phyloP scores from a whole-genome alignment of 768 basidiomycete genomes.

The Tricholoma hemisulphureum region DNA sequence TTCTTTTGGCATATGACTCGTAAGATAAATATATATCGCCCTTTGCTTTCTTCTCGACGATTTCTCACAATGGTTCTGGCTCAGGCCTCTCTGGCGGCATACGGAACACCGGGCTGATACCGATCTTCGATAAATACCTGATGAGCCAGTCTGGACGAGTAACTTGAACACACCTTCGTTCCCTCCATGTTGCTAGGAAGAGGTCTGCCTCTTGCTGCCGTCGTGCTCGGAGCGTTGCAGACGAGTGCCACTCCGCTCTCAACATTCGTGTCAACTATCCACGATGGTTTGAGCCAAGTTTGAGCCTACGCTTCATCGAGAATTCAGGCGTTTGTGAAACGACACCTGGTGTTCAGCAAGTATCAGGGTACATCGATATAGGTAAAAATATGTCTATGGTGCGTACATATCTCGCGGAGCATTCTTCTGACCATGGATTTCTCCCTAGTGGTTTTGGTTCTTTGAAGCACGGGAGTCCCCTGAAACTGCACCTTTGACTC shows the following conservation, averaged over 20 bases:
- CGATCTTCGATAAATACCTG: too few relatives aligned
- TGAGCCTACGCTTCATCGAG: constrained; percentile 46
- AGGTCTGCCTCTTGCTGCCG: neutral
- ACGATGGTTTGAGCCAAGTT: constrained; percentile 31
- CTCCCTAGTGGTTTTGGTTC: constrained; percentile 68
- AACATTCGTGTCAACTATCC: constrained; percentile 20
- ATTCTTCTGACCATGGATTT: neutral
- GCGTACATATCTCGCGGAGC: constrained; percentile 7
- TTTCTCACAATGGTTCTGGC: too few relatives aligned
- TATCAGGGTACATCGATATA: constrained; percentile 63
- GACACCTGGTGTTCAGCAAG: constrained; percentile 55
- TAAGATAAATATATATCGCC: too few relatives aligned
- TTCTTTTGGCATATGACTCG: too few relatives aligned
- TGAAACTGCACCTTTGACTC: constrained; percentile 62
- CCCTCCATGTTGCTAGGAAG: neutral
- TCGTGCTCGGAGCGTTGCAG: neutral
- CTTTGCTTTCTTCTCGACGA: too few relatives aligned
- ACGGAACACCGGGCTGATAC: too few relatives aligned
- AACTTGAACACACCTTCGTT: too few relatives aligned
- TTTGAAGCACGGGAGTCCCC: constrained; percentile 62
- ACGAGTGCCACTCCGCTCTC: neutral
- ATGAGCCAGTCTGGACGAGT: too few relatives aligned
- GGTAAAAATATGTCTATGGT: constrained; percentile 61
- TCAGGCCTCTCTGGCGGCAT: too few relatives aligned
- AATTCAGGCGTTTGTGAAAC: constrained; percentile 68